Conservation (phyloP, 768 basidiomycete genomes). For the Pleurotus ostreatus region DNA sequence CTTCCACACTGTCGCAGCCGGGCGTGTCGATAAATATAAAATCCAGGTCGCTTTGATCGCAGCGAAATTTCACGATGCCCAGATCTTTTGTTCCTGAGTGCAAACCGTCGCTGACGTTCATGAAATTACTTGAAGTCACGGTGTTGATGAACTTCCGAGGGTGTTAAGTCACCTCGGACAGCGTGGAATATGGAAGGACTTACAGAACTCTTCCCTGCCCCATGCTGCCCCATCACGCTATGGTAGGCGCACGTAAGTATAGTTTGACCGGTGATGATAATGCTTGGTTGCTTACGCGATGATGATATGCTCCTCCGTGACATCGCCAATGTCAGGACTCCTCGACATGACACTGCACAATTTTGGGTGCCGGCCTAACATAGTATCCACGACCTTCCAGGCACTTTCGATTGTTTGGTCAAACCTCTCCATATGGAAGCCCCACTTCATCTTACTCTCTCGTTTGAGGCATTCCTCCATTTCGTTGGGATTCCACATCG, state of each 20-base stretch:
- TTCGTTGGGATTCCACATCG: conserved; percentile 23
- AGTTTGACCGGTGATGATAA: neutral
- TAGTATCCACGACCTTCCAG: conserved; percentile 13
- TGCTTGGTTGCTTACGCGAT: conserved; percentile 5
- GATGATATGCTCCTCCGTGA: conserved; percentile 9
- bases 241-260: neutral
- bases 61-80: conserved; percentile 4
- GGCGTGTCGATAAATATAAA: conserved; percentile 7
- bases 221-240: conserved; percentile 4
- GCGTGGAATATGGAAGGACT: neutral
- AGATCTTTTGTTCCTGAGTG: neutral
- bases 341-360: neutral
- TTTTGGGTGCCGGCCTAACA: conserved; percentile 1
- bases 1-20: conserved; percentile 4
- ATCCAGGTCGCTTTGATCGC: conserved; percentile 7
- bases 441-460: conserved; percentile 16
- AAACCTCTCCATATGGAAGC: conserved; percentile 14
- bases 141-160: conserved; percentile 3
- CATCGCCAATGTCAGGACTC: conserved; percentile 10
- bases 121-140: neutral
- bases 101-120: neutral
- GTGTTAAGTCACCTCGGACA: neutral
- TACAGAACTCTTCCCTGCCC: conserved; percentile 5
- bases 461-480: conserved; percentile 8
- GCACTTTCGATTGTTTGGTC: conserved; percentile 13